Conservation (phyloP, 1,284 basidiomycete species). For the Papiliotrema fonsecae region DNA sequence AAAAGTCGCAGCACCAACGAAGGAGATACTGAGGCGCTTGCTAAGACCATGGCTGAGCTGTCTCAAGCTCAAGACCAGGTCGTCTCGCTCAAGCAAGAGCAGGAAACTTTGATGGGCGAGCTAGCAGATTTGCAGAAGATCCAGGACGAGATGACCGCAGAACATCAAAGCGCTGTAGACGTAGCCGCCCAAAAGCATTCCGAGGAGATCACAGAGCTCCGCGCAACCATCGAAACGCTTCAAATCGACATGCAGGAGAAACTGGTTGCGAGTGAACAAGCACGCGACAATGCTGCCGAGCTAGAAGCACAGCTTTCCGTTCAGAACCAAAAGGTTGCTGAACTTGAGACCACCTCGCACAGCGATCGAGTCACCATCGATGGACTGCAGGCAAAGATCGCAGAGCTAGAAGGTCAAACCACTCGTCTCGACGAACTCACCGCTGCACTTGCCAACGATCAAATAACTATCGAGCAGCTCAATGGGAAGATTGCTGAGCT, state of each 20-base stretch:
- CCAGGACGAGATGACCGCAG: neutral
- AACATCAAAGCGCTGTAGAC: neutral
- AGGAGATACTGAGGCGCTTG: neutral
- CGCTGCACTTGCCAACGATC: neutral
- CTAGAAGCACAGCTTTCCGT: neutral
- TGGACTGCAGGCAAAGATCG: neutral
- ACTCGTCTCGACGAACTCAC: neutral
- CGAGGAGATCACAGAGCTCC: neutral
- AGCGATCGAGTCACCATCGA: neutral
- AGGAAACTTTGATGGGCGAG: neutral
- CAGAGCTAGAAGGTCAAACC: neutral
- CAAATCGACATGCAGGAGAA: too few relatives aligned
- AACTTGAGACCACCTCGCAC: neutral
- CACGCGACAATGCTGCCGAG: too few relatives aligned
- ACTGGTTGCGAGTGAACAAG: too few relatives aligned
- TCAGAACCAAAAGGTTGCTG: neutral
- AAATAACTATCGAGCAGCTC: neutral
- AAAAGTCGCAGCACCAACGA: neutral
- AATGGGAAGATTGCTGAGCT: neutral
- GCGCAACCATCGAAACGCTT: too few relatives aligned
- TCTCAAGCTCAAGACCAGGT: neutral
- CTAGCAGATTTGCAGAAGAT: slow-evolving; percentile 1
- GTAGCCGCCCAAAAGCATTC: neutral
- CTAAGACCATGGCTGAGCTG: neutral
- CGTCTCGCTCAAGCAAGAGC: neutral